phyloP scores from a whole-genome alignment of 2,329 filamentous ascomycete genomes.

The Ceratocystis destructans region DNA sequence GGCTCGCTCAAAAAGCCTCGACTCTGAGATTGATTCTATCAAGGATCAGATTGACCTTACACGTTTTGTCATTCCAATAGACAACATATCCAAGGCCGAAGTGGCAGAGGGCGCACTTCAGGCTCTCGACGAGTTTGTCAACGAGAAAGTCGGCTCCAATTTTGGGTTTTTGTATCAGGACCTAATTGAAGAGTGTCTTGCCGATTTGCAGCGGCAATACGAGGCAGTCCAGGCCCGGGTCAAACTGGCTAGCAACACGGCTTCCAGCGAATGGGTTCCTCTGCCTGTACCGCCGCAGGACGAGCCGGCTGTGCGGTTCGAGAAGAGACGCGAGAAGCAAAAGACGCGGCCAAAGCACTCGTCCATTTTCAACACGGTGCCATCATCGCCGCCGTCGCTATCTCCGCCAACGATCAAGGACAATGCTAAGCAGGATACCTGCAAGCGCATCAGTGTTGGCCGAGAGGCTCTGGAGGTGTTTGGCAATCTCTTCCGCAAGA shows the following conservation, averaged over 20 bases:
- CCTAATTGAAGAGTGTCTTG: constrained; percentile 29
- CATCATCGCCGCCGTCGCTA: neutral
- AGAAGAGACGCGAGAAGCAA: constrained; percentile 30
- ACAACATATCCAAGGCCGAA: constrained; percentile 31
- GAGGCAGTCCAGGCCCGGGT: constrained; percentile 19
- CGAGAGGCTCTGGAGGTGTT: constrained; percentile 29
- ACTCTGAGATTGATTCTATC: constrained; percentile 29
- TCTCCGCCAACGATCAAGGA: neutral
- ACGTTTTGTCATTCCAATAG: constrained; percentile 30
- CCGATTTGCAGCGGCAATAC: constrained; percentile 25
- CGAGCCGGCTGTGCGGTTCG: constrained; percentile 22
- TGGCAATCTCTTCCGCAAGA: constrained; percentile 25
- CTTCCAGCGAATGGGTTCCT: constrained; percentile 20
- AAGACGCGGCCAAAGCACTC: constrained; percentile 32
- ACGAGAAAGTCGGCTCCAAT: constrained; percentile 29
- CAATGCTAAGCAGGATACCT: neutral
- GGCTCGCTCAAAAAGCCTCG: constrained; percentile 25
- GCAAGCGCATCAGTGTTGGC: constrained; percentile 28
- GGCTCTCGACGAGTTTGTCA: constrained; percentile 28
- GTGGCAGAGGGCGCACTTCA: constrained; percentile 28
- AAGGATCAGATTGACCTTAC: constrained; percentile 29
- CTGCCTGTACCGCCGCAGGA: constrained; percentile 20
- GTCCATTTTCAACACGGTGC: constrained; percentile 26
- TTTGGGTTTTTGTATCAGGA: constrained; percentile 33
- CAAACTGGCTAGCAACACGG: constrained; percentile 20